Evolutionary conservation across 2,329 filamentous ascomycete genomes (phyloP).

Genomic region (Fusarium stilboides): DNA sequence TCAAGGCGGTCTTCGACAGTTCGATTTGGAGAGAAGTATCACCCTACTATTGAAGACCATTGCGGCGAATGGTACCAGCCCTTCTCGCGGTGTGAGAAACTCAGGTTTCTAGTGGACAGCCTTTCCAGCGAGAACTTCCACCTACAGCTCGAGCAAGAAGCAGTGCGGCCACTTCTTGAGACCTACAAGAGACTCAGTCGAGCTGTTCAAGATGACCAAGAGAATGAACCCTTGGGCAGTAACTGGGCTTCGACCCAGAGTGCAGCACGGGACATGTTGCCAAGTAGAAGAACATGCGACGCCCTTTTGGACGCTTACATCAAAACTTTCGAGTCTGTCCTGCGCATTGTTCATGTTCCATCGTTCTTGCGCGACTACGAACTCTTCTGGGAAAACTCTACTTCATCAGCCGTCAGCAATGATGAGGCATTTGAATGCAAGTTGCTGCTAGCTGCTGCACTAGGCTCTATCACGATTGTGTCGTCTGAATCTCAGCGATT

Average conservation of each 20-base stretch:
- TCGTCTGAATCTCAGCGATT: neutral
- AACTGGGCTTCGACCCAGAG: rapidly evolving
- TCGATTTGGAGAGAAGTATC: neutral
- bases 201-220: rapidly evolving
- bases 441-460: neutral
- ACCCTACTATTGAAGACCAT: neutral
- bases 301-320: neutral
- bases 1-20: neutral
- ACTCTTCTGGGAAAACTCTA: neutral
- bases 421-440: constrained; percentile 1
- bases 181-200: neutral
- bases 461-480: neutral
- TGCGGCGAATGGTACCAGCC: neutral
- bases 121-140: rapidly evolving
- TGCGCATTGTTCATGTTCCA: neutral
- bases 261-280: neutral
- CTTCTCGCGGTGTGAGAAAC: neutral
- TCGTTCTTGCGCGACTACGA: constrained; percentile 5
- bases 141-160: neutral
- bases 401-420: rapidly evolving
- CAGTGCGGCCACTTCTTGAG: neutral
- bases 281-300: neutral
- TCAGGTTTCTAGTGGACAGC: neutral
- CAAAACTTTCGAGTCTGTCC: neutral
- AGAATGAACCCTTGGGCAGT: rapidly evolving